phyloP scores from a whole-genome alignment of 441 rosid genomes.

The Gossypium lobatum region DNA sequence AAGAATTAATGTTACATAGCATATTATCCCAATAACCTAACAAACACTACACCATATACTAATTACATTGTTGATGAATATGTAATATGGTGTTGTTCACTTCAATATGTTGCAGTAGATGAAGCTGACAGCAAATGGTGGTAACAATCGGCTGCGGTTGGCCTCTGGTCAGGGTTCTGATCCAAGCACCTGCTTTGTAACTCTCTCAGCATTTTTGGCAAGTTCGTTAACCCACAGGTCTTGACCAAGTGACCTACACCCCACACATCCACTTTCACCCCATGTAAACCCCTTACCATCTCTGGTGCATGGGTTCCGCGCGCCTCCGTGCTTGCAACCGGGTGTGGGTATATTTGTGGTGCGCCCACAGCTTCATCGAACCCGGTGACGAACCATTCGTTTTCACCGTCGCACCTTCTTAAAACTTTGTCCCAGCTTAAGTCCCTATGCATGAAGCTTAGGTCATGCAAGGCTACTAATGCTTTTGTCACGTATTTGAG shows the following conservation, averaged over 20 bases:
- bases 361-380: slow-evolving; percentile 72
- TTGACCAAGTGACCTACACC: slow-evolving; percentile 76
- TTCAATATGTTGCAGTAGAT: slow-evolving; percentile 36
- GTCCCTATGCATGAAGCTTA: slow-evolving; percentile 93
- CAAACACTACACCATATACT: neutral
- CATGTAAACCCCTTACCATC: slow-evolving; percentile 83
- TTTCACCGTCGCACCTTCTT: slow-evolving; percentile 38
- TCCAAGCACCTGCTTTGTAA: slow-evolving; percentile 80
- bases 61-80: neutral
- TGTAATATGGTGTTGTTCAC: slow-evolving; percentile 9
- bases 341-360: slow-evolving; percentile 73
- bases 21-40: neutral
- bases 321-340: slow-evolving; percentile 29
- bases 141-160: slow-evolving; percentile 93
- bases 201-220: slow-evolving; percentile 75
- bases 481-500: slow-evolving; percentile 84
- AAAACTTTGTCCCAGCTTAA: slow-evolving; percentile 81
- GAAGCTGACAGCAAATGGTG: slow-evolving; percentile 69
- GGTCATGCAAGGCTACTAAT: slow-evolving; percentile 77
- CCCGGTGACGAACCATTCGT: slow-evolving; percentile 79
- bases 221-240: slow-evolving; percentile 57
- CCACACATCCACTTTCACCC: slow-evolving; percentile 94
- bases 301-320: slow-evolving; percentile 76
- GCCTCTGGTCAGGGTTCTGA: slow-evolving; percentile 81
- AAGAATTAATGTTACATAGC: too few relatives aligned